Evolutionary conservation across 2,329 filamentous ascomycete species (phyloP).

Genomic region (Talaromyces amestolkiae): DNA sequence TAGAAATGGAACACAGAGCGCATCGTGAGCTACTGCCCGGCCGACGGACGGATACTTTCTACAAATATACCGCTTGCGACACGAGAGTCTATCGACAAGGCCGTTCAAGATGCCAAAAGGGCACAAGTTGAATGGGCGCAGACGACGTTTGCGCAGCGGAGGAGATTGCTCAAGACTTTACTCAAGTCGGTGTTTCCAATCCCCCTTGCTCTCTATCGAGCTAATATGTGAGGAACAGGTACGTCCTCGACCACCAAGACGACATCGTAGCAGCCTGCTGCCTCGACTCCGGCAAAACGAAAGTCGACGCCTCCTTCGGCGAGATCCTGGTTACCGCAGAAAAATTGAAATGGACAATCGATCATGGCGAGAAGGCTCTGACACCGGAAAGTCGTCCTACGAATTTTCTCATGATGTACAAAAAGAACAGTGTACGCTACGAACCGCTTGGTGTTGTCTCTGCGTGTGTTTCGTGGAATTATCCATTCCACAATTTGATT

Average conservation of each 20-base stretch:
- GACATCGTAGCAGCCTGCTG: conserved; percentile 81
- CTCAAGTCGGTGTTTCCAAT: conserved; percentile 53
- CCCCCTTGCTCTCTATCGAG: not conserved
- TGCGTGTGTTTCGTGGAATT: conserved; percentile 96
- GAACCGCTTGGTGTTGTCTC: conserved; percentile 91
- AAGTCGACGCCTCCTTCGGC: conserved; percentile 88
- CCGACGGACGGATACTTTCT: conserved; percentile 80
- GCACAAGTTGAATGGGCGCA: conserved; percentile 76
- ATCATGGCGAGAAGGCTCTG: conserved; percentile 82
- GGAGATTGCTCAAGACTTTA: conserved; percentile 76
- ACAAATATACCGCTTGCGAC: conserved; percentile 65
- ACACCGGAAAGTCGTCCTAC: conserved; percentile 71
- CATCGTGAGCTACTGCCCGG: conserved; percentile 62
- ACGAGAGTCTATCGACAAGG: conserved; percentile 72
- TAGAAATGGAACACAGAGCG: conserved; percentile 41
- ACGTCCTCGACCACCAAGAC: conserved; percentile 85
- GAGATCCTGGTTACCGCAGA: conserved; percentile 93
- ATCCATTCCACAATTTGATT: conserved; percentile 91
- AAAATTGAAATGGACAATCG: conserved; percentile 91
- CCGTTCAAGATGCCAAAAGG: conserved; percentile 67
- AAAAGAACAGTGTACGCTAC: conserved; percentile 84
- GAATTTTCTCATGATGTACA: conserved; percentile 92
- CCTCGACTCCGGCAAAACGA: conserved; percentile 92
- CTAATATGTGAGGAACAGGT: conserved; percentile 37
- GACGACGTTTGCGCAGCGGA: conserved; percentile 74